Evolutionary conservation across 2,329 filamentous ascomycete species (phyloP).

Genomic region (Trichoderma sp.): DNA sequence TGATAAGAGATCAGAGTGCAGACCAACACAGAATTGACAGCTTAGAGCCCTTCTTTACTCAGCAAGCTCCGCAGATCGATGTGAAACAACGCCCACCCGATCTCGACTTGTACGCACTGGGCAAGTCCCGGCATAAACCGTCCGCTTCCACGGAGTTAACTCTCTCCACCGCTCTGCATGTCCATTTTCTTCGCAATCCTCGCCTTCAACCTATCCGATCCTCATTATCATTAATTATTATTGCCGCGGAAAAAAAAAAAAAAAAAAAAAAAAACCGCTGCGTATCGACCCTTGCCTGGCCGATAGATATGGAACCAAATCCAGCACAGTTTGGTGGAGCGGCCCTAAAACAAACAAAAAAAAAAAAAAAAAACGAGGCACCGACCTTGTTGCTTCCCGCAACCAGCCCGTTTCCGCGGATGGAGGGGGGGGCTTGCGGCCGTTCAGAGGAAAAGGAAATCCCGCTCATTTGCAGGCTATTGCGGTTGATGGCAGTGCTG

Average conservation of each 20-base stretch:
- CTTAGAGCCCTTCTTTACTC: background rate
- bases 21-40: background rate
- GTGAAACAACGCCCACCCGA: background rate
- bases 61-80: background rate
- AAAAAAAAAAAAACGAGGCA: slow-evolving; percentile 21
- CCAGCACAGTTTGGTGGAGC: background rate
- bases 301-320: background rate
- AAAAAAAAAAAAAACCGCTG: background rate
- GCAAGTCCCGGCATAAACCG: background rate
- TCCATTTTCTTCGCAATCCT: background rate
- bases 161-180: too few species aligned
- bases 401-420: slow-evolving; percentile 22
- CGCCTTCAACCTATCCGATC: background rate
- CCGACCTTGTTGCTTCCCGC: slow-evolving; percentile 21
- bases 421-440: slow-evolving; percentile 12
- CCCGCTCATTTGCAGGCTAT: background rate
- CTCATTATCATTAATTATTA: background rate
- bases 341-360: slow-evolving; percentile 21
- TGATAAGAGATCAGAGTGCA: too few species aligned
- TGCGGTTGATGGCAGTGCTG: background rate
- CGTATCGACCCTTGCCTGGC: background rate
- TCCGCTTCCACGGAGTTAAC: background rate
- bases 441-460: background rate
- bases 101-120: background rate
- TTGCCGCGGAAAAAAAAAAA: background rate